Conservation (phyloP, 1,284 basidiomycete species). For the Cutaneotrichosporon sp. region DNA sequence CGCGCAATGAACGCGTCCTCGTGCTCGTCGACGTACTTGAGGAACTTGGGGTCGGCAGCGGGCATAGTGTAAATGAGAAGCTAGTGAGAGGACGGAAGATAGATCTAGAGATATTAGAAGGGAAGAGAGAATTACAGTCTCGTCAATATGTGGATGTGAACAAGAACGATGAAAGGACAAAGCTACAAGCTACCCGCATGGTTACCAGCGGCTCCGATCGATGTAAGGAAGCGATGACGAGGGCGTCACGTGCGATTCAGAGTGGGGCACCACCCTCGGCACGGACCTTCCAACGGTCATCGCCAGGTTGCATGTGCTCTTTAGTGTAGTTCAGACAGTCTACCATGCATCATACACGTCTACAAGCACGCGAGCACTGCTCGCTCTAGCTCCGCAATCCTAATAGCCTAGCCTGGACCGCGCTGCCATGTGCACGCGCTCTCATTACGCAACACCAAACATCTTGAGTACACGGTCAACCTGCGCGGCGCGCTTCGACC, state of each 20-base stretch:
- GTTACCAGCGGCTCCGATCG: neutral
- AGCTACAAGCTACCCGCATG: neutral
- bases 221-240: neutral
- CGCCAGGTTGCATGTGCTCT: neutral
- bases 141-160: neutral
- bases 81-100: neutral
- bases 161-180: neutral
- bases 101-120: neutral
- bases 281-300: neutral
- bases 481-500: slow-evolving; percentile 37
- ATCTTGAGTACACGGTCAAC: slow-evolving; percentile 49
- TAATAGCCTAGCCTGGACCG: neutral
- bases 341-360: neutral
- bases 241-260: neutral
- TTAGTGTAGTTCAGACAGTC: neutral
- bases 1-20: slow-evolving; percentile 72
- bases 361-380: neutral
- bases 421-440: neutral
- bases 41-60: slow-evolving; percentile 57
- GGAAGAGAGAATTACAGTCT: neutral
- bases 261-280: slow-evolving; percentile 4
- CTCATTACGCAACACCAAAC: slow-evolving; percentile 41
- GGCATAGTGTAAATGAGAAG: slow-evolving; percentile 28
- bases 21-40: slow-evolving; percentile 68
- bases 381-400: neutral